Evolutionary conservation across 306 rosid genomes (phyloP).

Genomic region (Glycine soja): DNA sequence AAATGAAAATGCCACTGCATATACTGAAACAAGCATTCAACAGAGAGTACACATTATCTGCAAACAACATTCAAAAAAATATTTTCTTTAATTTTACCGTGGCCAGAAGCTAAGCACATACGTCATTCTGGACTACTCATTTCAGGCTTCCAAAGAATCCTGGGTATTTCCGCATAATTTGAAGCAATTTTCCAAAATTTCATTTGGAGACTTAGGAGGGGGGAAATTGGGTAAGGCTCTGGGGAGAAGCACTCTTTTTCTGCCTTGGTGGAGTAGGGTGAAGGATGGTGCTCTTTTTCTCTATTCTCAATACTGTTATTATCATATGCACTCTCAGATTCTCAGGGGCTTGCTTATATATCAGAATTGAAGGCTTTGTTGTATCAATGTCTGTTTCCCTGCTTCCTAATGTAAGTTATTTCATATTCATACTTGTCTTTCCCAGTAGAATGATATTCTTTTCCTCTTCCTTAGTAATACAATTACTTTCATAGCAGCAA

Average conservation of each 20-base stretch:
- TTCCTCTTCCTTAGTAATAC: background rate
- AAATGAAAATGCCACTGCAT: background rate
- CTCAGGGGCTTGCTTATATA: background rate
- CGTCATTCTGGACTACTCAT: background rate
- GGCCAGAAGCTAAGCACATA: slow-evolving; percentile 1
- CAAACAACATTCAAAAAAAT: background rate
- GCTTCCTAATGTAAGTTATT: background rate
- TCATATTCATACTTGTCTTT: background rate
- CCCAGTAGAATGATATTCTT: background rate
- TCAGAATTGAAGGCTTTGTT: slow-evolving; percentile 18
- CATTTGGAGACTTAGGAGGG: background rate
- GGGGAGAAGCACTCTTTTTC: background rate
- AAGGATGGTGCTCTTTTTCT: slow-evolving; percentile 13
- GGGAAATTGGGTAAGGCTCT: slow-evolving; percentile 25
- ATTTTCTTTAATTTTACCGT: background rate
- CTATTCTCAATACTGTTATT: slow-evolving; percentile 6
- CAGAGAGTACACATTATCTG: background rate
- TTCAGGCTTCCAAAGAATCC: background rate
- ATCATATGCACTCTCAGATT: slow-evolving; percentile 10
- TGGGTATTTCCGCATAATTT: background rate
- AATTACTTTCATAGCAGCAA: background rate
- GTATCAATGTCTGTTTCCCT: background rate
- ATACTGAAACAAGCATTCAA: slow-evolving; percentile 4
- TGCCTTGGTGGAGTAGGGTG: slow-evolving; percentile 20
- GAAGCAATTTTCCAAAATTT: background rate